Evolutionary conservation across 768 basidiomycete species (phyloP).

Genomic region (Wakefieldia striispora): DNA sequence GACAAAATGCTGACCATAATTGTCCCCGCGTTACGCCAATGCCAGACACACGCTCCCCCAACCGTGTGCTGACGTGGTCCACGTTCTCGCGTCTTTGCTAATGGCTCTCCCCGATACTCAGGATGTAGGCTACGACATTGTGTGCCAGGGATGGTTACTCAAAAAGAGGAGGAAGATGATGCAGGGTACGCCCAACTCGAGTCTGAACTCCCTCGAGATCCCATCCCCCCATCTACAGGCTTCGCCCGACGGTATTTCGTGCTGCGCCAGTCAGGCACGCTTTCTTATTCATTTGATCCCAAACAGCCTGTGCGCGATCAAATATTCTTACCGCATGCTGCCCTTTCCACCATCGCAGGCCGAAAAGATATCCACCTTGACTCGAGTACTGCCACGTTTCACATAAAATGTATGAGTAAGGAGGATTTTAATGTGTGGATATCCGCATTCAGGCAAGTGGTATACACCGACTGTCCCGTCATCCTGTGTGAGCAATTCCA

Average conservation of each 20-base stretch:
- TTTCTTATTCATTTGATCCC: constrained; percentile 74
- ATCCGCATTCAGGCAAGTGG: constrained; percentile 62
- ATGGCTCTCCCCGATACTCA: constrained; percentile 13
- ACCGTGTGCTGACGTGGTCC: neutral
- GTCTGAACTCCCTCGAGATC: neutral
- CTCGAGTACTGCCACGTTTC: constrained; percentile 72
- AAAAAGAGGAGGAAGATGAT: constrained; percentile 87
- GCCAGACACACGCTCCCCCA: constrained; percentile 1
- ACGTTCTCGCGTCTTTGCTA: neutral
- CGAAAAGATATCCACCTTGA: constrained; percentile 82
- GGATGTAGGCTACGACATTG: constrained; percentile 25
- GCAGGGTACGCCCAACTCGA: constrained; percentile 55
- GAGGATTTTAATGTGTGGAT: constrained; percentile 78
- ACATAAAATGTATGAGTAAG: constrained; percentile 70
- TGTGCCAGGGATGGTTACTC: constrained; percentile 76
- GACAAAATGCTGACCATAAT: neutral
- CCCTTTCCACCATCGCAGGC: constrained; percentile 72
- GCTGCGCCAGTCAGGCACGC: constrained; percentile 62
- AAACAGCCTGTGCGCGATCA: constrained; percentile 72
- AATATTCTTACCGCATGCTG: constrained; percentile 62
- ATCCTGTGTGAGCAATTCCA: constrained; percentile 17
- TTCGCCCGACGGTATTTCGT: constrained; percentile 84
- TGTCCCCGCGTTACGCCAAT: constrained; percentile 1
- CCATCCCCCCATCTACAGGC: constrained; percentile 40
- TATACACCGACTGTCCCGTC: neutral